phyloP scores from a whole-genome alignment of 148 eudicot species.

The Chenopodium berlandieri region DNA sequence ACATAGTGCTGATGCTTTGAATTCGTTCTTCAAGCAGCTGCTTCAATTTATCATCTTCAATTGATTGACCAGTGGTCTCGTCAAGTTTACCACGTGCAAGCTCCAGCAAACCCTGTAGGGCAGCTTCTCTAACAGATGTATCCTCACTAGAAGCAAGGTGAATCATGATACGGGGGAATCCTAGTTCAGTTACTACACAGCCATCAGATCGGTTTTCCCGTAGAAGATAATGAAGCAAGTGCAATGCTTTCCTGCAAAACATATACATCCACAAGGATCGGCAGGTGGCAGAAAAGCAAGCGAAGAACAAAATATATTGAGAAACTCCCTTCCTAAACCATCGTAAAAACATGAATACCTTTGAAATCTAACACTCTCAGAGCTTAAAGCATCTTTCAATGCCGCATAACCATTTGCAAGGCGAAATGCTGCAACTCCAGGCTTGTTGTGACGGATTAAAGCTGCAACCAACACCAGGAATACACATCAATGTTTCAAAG shows the following conservation, averaged over 20 bases:
- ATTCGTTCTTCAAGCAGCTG: slow-evolving; percentile 68
- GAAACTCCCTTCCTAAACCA: background rate
- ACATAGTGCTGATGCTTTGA: slow-evolving; percentile 59
- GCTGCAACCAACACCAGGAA: slow-evolving; percentile 42
- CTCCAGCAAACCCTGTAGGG: slow-evolving; percentile 70
- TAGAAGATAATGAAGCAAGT: slow-evolving; percentile 73
- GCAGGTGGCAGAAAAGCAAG: background rate
- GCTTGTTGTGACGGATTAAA: slow-evolving; percentile 81
- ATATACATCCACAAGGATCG: background rate
- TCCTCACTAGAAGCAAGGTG: slow-evolving; percentile 82
- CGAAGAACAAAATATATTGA: background rate
- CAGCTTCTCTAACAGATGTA: slow-evolving; percentile 74
- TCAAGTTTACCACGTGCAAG: slow-evolving; percentile 44
- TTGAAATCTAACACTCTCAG: slow-evolving; percentile 71
- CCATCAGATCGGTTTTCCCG: slow-evolving; percentile 61
- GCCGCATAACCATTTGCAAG: slow-evolving; percentile 91
- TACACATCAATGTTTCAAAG: background rate
- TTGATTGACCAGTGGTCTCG: slow-evolving; percentile 20
- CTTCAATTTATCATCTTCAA: slow-evolving; percentile 67
- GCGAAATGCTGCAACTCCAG: slow-evolving; percentile 85
- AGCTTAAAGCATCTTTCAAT: slow-evolving; percentile 77
- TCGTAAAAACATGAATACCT: slow-evolving; percentile 39
- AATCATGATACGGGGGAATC: slow-evolving; percentile 73
- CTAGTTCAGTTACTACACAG: slow-evolving; percentile 55
- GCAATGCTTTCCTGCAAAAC: slow-evolving; percentile 88